Evolutionary conservation across 306 rosid species (phyloP).

Genomic region (Heteromeles arbutifolia): DNA sequence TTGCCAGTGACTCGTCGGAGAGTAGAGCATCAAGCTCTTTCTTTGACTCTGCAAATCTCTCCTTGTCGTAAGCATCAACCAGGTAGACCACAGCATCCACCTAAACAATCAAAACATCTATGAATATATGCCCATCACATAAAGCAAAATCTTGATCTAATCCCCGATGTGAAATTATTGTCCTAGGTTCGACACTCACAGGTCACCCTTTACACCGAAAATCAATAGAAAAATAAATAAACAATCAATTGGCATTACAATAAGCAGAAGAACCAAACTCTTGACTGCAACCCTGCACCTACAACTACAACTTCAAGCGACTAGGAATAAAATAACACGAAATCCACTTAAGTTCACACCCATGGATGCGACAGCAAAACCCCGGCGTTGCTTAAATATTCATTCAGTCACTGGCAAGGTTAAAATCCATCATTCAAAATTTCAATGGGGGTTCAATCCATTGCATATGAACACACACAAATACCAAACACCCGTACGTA

Average conservation of each 20-base stretch:
- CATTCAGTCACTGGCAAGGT: neutral
- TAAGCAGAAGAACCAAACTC: neutral
- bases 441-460: neutral
- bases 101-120: conserved; percentile 19
- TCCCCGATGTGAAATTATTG: neutral
- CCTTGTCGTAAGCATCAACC: conserved; percentile 74
- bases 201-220: neutral
- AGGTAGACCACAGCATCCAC: conserved; percentile 79
- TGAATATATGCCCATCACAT: neutral
- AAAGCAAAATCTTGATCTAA: neutral
- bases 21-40: conserved; percentile 76
- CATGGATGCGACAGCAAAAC: neutral
- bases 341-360: neutral
- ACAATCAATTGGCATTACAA: neutral
- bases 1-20: conserved; percentile 55
- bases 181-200: neutral
- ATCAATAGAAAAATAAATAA: neutral
- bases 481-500: neutral
- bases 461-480: neutral
- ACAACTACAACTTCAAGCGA: neutral
- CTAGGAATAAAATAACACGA: neutral
- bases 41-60: conserved; percentile 65
- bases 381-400: neutral
- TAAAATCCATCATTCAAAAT: neutral
- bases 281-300: neutral